These are phyloP conservation scores for Aspergillus oerlinghausenensis DNA, from an alignment of 2,329 filamentous ascomycete species.

Conservation along the genomic window DNA sequence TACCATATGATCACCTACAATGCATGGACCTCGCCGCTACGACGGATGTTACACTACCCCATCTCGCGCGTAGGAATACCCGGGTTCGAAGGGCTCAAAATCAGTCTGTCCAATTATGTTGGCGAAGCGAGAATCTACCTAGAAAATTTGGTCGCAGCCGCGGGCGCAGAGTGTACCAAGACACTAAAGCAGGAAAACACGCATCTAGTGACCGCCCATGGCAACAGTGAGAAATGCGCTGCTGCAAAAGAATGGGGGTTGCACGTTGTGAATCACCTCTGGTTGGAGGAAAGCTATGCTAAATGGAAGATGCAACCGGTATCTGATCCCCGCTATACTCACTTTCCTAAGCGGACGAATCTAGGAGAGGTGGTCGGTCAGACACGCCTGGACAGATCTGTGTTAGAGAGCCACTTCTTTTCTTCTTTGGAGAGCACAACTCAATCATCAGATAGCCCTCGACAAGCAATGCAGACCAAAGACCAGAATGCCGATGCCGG, in stretches of 20 bases:
- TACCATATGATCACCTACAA: conserved; percentile 88
- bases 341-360: conserved; percentile 86
- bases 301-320: conserved; percentile 73
- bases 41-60: conserved; percentile 84
- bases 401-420: conserved; percentile 66
- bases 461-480: conserved; percentile 32
- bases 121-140: conserved; percentile 90
- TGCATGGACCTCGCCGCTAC: conserved; percentile 79
- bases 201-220: conserved; percentile 87
- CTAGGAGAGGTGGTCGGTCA: conserved; percentile 89
- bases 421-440: conserved; percentile 26
- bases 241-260: conserved; percentile 92
- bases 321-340: conserved; percentile 70
- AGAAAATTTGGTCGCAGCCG: conserved; percentile 80
- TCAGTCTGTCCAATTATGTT: conserved; percentile 94
- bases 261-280: conserved; percentile 86
- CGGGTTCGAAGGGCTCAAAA: conserved; percentile 70
- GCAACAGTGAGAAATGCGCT: conserved; percentile 85
- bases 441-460: conserved; percentile 13
- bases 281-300: conserved; percentile 96
- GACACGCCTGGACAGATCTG: conserved; percentile 71
- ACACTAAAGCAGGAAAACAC: conserved; percentile 95
- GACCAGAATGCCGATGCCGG: conserved; percentile 28
- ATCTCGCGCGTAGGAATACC: conserved; percentile 70
- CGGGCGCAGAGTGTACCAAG: conserved; percentile 86